phyloP scores from a whole-genome alignment of 306 rosid genomes.

The Coriaria nepalensis region DNA sequence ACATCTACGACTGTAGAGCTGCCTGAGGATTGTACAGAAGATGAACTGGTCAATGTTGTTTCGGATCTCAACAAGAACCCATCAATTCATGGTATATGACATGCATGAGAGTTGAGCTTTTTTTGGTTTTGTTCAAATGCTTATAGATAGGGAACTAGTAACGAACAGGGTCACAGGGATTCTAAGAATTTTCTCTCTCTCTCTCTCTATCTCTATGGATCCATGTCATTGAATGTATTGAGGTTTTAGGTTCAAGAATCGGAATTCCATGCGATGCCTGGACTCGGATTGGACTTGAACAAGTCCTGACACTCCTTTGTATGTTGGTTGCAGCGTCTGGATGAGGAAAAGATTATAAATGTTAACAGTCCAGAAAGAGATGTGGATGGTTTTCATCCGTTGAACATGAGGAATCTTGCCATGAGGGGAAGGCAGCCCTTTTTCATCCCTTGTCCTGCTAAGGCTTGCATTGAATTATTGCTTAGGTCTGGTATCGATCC shows the following conservation, averaged over 20 bases:
- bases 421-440: slow-evolving; percentile 20
- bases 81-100: slow-evolving; percentile 32
- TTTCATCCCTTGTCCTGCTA: slow-evolving; percentile 17
- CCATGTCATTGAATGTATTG: neutral
- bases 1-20: slow-evolving; percentile 21
- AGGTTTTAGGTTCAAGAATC: neutral
- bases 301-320: neutral
- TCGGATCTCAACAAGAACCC: slow-evolving; percentile 29
- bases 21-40: slow-evolving; percentile 32
- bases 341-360: slow-evolving; percentile 17
- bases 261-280: no score
- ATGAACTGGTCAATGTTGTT: slow-evolving; percentile 30
- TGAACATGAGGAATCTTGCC: slow-evolving; percentile 25
- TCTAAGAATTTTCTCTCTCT: no score
- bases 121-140: neutral
- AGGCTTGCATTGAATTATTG: slow-evolving; percentile 23
- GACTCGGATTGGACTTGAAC: neutral
- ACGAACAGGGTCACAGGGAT: no score
- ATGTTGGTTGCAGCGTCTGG: slow-evolving; percentile 13
- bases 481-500: slow-evolving; percentile 14
- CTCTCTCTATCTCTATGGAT: no score
- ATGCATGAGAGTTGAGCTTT: neutral
- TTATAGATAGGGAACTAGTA: neutral
- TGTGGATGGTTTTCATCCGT: slow-evolving; percentile 23
- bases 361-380: slow-evolving; percentile 15